Conservation (phyloP, 176 grass and related monocot species). For the Eragrostis nindensis region DNA sequence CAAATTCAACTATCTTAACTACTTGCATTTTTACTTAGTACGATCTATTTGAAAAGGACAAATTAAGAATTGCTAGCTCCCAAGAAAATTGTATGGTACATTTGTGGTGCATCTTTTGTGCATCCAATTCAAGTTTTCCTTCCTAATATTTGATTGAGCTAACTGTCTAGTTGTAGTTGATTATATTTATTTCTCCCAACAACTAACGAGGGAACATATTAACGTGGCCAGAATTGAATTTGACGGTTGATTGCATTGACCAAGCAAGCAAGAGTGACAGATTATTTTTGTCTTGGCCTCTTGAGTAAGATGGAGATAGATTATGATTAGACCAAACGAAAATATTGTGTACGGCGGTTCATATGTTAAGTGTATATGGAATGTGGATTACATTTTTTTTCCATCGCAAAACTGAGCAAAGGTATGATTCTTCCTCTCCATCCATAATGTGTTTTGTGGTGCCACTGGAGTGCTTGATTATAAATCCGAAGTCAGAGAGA, state of each 20-base stretch:
- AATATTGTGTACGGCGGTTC: too few relatives aligned
- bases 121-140: too few relatives aligned
- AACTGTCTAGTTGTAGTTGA: not conserved
- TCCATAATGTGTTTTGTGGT: not conserved
- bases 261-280: not conserved
- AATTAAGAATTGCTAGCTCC: too few relatives aligned
- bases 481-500: conserved; percentile 38
- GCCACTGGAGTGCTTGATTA: not conserved
- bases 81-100: too few relatives aligned
- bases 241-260: not conserved
- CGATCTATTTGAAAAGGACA: too few relatives aligned
- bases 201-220: conserved; percentile 3
- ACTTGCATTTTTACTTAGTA: too few relatives aligned
- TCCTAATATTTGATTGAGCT: not conserved
- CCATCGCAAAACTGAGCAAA: not conserved
- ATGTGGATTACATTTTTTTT: too few relatives aligned
- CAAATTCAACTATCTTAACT: too few relatives aligned
- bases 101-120: too few relatives aligned
- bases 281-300: not conserved
- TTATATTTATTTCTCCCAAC: not conserved
- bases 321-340: not conserved
- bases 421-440: not conserved
- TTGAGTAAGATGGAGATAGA: not conserved
- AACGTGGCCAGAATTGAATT: conserved; percentile 12
- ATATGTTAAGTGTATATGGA: too few relatives aligned